Base-by-base conservation (phyloP, 163 green algal species). In the Chloroidium sp. region DNA sequence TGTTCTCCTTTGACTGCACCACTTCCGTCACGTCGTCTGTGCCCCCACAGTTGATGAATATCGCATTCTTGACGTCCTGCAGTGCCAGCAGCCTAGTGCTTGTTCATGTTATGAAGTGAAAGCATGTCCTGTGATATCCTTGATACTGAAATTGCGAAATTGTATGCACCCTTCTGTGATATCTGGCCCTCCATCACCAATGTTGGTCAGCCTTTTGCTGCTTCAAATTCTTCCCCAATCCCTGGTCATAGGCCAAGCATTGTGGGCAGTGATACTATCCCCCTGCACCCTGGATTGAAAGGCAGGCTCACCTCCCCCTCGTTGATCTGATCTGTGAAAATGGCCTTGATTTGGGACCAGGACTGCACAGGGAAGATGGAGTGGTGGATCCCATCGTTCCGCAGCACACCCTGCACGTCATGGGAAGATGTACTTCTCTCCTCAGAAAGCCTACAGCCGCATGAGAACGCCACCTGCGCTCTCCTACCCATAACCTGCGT, bases 11-110 rank as follows among this genome's bases (percentile, higher is more conserved):
- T 36, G 36, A 36, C 36, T 36, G 36, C 75, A 78, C 58, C n/a
- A 62, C 57, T 14, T 83, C 72, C 0, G 80, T 76, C 2, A 95
- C 77, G 67, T 94, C 91, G 75, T 93, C 88, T 0, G 87, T 89
- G 0, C 88, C 93, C 4, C 93, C 94, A 83, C 94, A 98, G 85
- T 98, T 98, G 64, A 98, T 89, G 0, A 98, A 80, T 58, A 92
- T 86, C 57, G 82, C 78, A 3, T 83, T 89, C 59, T 82, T 85
- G 60, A 90, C 74, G 2, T 90, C 85, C 86, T 91, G 79, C 76
- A 77, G 2, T 74, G 68, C 4, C 74, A 0, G 57, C 62, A 59
- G 64, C 62, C 77, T 6, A 58, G 76, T 67, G 8, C 69, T 74
- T 1, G 36, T 36, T 36, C 36, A 36, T 36, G 36, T 36, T 36